Percentiles rank a stretch among this genome's conserved stretches.
Conservation (phyloP, 2,329 filamentous ascomycete species). For the Ceratocystis diversiconidia region DNA sequence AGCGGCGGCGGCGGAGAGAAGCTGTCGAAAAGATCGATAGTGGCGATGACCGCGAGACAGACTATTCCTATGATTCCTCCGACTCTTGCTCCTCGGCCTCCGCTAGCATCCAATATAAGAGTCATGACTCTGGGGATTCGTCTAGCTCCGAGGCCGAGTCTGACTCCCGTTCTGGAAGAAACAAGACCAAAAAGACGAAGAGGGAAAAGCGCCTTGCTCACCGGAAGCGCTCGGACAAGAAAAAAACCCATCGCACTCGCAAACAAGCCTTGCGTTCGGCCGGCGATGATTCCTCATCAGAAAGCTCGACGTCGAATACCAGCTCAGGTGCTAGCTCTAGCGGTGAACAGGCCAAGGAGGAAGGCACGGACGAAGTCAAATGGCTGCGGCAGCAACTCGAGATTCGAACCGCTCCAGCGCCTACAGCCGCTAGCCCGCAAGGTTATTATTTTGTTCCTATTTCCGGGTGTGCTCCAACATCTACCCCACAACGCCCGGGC, state of each 20-base stretch:
- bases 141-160: neutral
- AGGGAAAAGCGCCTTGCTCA: neutral
- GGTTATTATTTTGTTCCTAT: too few species aligned
- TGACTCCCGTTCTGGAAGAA: neutral
- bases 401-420: neutral
- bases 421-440: too few species aligned
- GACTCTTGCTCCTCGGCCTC: neutral
- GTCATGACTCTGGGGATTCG: neutral
- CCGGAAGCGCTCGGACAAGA: neutral
- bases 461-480: too few species aligned
- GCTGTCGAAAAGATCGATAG: too few species aligned
- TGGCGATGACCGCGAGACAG: neutral
- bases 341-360: neutral
- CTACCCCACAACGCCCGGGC: too few species aligned
- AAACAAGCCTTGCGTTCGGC: neutral
- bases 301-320: neutral
- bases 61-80: neutral
- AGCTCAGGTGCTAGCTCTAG: neutral
- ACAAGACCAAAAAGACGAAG: neutral
- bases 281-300: neutral
- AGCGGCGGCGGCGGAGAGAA: neutral
- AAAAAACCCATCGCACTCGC: neutral
- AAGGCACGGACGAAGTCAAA: neutral
- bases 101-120: neutral
- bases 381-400: neutral